Conservation (phyloP, 2,329 filamentous ascomycete species). For the Cercospora nicotianae region DNA sequence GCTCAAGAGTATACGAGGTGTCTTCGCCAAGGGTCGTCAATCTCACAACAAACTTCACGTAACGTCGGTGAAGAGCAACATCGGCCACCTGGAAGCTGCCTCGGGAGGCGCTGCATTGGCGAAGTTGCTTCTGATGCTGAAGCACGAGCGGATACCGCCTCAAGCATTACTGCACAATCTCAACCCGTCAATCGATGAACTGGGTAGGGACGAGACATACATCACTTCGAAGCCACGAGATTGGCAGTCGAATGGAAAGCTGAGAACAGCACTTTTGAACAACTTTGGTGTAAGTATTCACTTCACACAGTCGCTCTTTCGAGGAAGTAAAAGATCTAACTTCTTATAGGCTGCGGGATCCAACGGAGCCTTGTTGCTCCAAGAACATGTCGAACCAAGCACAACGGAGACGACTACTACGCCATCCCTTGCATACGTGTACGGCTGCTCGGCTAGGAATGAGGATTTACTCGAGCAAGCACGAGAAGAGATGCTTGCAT, state of each 20-base stretch:
- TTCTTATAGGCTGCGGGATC: slow-evolving; percentile 37
- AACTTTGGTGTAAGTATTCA: slow-evolving; percentile 35
- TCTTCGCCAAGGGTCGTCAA: slow-evolving; percentile 33
- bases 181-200: slow-evolving; percentile 16
- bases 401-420: background rate
- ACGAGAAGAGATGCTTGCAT: background rate
- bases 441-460: slow-evolving; percentile 15
- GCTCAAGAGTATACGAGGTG: slow-evolving; percentile 17
- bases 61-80: slow-evolving; percentile 34
- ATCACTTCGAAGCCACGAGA: slow-evolving; percentile 3
- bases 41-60: slow-evolving; percentile 25
- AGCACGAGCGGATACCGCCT: slow-evolving; percentile 19
- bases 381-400: background rate
- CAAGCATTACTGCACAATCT: slow-evolving; percentile 15
- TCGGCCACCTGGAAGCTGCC: slow-evolving; percentile 34
- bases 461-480: slow-evolving; percentile 4
- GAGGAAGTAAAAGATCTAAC: background rate
- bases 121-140: slow-evolving; percentile 43
- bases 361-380: slow-evolving; percentile 38
- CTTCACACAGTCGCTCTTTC: background rate
- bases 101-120: slow-evolving; percentile 43
- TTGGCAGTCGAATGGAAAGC: slow-evolving; percentile 1
- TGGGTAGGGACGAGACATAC: slow-evolving; percentile 2
- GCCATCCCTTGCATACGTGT: background rate
- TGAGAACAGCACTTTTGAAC: slow-evolving; percentile 32